Conservation (phyloP, 2,329 filamentous ascomycete species). For the Paradendryphiella salina region DNA sequence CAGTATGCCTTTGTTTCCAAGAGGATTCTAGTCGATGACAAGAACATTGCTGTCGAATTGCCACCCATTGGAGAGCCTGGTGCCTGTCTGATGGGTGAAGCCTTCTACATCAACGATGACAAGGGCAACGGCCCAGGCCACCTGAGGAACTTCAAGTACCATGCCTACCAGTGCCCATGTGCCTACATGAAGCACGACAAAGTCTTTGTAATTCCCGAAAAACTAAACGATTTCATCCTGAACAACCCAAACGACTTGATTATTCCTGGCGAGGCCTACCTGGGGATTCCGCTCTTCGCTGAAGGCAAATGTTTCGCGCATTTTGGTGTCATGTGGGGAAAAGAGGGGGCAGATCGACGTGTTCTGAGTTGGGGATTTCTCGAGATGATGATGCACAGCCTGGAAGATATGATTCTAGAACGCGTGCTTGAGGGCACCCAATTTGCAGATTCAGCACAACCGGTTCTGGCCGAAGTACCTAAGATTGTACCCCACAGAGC, state of each 20-base stretch:
- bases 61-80: constrained; percentile 63
- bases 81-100: constrained; percentile 66
- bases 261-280: constrained; percentile 66
- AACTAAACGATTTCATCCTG: constrained; percentile 61
- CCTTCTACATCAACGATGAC: constrained; percentile 68
- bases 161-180: constrained; percentile 67
- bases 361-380: constrained; percentile 66
- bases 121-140: constrained; percentile 53
- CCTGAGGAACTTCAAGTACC: constrained; percentile 65
- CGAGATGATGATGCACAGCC: constrained; percentile 68
- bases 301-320: constrained; percentile 69
- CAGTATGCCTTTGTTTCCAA: constrained; percentile 72
- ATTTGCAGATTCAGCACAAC: constrained; percentile 42
- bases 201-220: constrained; percentile 68
- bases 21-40: constrained; percentile 62
- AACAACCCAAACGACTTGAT: constrained; percentile 65
- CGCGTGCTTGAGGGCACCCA: constrained; percentile 59
- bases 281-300: constrained; percentile 67
- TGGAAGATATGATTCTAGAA: constrained; percentile 68
- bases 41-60: constrained; percentile 62
- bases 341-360: constrained; percentile 60
- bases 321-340: constrained; percentile 73
- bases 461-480: constrained; percentile 32
- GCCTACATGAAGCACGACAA: constrained; percentile 73
- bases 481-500: constrained; percentile 59